Evolutionary conservation across 2,329 filamentous ascomycete genomes (phyloP), one percentile per base, ranked within the genome.

Genomic region (Rutstroemia sydowiana): DNA sequence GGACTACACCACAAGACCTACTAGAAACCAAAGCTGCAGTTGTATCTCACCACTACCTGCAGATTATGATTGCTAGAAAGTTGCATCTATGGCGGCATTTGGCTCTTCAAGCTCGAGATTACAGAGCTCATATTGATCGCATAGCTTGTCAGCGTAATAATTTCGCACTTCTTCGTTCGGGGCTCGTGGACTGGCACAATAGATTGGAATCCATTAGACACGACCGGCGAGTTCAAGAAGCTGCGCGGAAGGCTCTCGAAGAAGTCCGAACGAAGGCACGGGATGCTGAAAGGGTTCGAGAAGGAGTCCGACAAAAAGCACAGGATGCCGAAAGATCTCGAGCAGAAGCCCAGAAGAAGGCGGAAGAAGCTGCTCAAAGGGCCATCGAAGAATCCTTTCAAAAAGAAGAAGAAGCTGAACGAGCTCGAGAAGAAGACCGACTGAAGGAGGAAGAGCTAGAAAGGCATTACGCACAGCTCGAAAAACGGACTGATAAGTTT

Each of bases 401-500:
- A 32, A 13, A 7, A 7, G 30, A 7, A 7, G 30, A 32, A 32
- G 13, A 32, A n/a, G 26, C 36, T 13, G 46, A 48, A 42, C 21
- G 30, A 18, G 48, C 48, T 2, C 23, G 30, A 10, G 18, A 39
- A 13, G 42, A 36, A 46, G 48, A 31, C 2, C 41, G 34, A 16
- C 60, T 48, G 16, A 52, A 56, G 20, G 46, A 42, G 14, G 48
- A 36, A 23, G 73, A 76, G 57, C 78, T 72, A 6, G 72, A 78
- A 45, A 69, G 68, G 34, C 81, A 79, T 58, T 81, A 76, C 58
- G 70, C 70, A 16, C 73, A 74, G 45, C 69, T 83, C 14, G 80
- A 84, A 63, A 72, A 69, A 46, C 77, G 81, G 42, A 85, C 85
- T 28, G 73, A 71, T 1, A 76, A 78, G 58, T 83, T 84, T 42